Percentiles rank a stretch among this genome's conserved stretches.
These are phyloP conservation scores for Persicaria tinctoria DNA, from an alignment of 148 eudicot genomes.

Conservation along the genomic window DNA sequence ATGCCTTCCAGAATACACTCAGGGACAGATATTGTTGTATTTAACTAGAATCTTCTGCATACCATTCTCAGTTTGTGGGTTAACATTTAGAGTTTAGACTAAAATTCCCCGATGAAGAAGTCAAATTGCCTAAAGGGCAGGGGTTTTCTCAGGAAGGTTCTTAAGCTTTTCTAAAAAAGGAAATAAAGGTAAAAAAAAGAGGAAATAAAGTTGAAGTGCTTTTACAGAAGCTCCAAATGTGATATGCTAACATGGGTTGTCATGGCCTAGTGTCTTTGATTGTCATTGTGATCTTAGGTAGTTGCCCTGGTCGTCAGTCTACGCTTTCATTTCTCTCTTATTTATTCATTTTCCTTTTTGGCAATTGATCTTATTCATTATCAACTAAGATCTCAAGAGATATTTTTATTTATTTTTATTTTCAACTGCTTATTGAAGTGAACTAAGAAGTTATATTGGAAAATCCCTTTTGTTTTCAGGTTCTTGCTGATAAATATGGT, in stretches of 20 bases:
- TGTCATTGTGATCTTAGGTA: not conserved
- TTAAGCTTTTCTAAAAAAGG: not conserved
- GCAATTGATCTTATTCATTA: not conserved
- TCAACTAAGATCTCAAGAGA: not conserved
- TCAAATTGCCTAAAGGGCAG: too few species aligned
- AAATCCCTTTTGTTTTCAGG: conserved; percentile 34
- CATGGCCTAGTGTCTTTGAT: not conserved
- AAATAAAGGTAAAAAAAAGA: not conserved
- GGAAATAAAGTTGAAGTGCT: not conserved
- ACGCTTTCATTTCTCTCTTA: not conserved
- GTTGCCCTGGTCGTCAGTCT: not conserved
- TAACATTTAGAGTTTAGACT: too few species aligned
- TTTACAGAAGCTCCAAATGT: not conserved
- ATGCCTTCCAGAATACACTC: not conserved
- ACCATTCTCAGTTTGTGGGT: not conserved
- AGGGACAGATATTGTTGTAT: not conserved
- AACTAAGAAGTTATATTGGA: not conserved
- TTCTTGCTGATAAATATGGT: conserved; percentile 95
- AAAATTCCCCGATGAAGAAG: too few species aligned
- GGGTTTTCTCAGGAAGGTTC: too few species aligned
- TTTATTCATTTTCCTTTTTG: conserved; percentile 1
- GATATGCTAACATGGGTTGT: not conserved
- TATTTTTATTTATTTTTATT: not conserved
- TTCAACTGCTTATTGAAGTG: not conserved
- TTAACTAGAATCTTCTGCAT: not conserved